Conservation (phyloP, 2,329 filamentous ascomycete species). For the Byssoonygena ceratinophila region DNA sequence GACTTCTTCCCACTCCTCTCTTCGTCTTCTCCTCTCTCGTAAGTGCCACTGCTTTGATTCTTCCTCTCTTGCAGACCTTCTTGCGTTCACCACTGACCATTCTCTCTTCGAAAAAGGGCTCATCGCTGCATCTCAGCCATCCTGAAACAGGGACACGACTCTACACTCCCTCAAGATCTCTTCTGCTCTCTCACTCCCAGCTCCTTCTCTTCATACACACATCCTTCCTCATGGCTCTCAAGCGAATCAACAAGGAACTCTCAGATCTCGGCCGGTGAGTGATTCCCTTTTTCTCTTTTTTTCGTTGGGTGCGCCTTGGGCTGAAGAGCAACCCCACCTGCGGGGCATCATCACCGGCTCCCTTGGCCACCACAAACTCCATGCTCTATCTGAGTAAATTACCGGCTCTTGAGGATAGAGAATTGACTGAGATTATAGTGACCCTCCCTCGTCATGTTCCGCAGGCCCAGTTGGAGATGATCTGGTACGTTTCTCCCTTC, state of each 20-base stretch:
- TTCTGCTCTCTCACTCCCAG: conserved; percentile 17
- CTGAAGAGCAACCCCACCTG: conserved; percentile 13
- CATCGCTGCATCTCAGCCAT: conserved; percentile 10
- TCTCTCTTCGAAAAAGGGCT: background rate
- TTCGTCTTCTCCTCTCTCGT: conserved; percentile 12
- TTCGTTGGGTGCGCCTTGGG: conserved; percentile 11
- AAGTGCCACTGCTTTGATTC: background rate
- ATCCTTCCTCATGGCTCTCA: conserved; percentile 38
- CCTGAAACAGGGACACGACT: conserved; percentile 5
- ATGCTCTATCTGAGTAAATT: background rate
- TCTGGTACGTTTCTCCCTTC: conserved; percentile 56
- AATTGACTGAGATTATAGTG: conserved; percentile 45
- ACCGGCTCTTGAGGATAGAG: background rate
- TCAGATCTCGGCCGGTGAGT: conserved; percentile 43
- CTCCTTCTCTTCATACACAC: conserved; percentile 10
- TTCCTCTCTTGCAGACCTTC: background rate
- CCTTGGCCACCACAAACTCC: background rate
- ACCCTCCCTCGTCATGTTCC: conserved; percentile 97
- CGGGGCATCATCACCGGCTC: conserved; percentile 8
- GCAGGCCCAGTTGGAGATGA: conserved; percentile 95
- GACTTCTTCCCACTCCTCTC: conserved; percentile 15
- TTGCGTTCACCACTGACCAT: background rate
- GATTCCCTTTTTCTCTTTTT: conserved; percentile 12
- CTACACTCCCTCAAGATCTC: background rate
- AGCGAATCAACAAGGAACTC: conserved; percentile 46